These are phyloP conservation scores for Phialophora chinensis DNA, from an alignment of 2,329 filamentous ascomycete species.

Conservation along the genomic window DNA sequence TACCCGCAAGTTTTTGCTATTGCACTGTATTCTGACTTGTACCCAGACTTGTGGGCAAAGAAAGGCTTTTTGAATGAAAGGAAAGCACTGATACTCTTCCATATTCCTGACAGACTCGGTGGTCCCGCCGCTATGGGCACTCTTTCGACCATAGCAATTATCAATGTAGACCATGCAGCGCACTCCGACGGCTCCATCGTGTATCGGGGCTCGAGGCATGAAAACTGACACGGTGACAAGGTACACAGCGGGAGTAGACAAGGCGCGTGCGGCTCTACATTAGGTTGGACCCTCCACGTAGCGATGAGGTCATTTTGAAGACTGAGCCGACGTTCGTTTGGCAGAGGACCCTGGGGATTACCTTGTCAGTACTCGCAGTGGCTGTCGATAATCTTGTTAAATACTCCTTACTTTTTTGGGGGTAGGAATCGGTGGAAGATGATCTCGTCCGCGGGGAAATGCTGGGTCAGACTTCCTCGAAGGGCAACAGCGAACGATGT, in stretches of 20 bases:
- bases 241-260: not conserved
- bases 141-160: not conserved
- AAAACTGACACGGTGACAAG: no score
- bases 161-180: not conserved
- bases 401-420: not conserved
- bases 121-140: not conserved
- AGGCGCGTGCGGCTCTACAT: not conserved
- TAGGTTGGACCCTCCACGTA: not conserved
- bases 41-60: not conserved
- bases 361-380: no score
- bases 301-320: not conserved
- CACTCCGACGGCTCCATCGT: not conserved
- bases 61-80: not conserved
- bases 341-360: no score
- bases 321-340: not conserved
- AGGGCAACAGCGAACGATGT: not conserved
- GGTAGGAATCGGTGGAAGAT: not conserved
- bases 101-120: not conserved
- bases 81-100: not conserved
- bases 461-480: not conserved
- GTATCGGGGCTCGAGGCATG: no score
- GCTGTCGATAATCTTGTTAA: no score
- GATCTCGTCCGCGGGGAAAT: not conserved
- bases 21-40: constrained; percentile 9
- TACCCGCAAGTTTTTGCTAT: constrained; percentile 14